Evolutionary conservation across 179 eudicot genomes (phyloP), one percentile per base, ranked within the genome.

Genomic region (Spinacia oleracea): DNA sequence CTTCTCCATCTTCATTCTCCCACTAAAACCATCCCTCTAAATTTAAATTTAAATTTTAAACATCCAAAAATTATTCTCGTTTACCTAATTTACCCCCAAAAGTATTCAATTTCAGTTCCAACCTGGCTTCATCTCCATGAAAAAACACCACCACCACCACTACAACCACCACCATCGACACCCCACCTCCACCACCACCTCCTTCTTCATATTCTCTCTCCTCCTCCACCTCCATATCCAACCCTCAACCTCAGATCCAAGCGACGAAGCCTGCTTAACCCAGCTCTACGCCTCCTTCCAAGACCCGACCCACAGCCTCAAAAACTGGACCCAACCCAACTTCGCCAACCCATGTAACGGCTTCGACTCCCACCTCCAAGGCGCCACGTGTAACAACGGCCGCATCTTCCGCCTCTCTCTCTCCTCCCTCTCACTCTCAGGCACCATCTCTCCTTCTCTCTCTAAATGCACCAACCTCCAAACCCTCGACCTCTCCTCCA

Each of bases 371-470:
- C 80, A 73, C 76, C 89, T 91, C 75, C 77, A 72, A 27, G 97
- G 98, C 63, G 89, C 89, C 74, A 95, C 97, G 58, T 93, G 98
- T 79, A 95, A 91, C 88, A 91, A 93, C 75, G 92, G 91, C 80
- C 88, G 98, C 14, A 86, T 95, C 76, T 93, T 82, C 88, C 88
- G 90, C 38, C 89, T 95, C 50, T 85, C 97, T 14, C 92, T 95
- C 84, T 48, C 94, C 0, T 79, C 79, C 29, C 87, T 91, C 62
- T 68, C 85, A 5, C 90, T 95, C 1, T 0, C 8, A 0, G 98
- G 98, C 76, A n/a, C 91, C 2, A 81, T 93, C 77, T 90, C 97
- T 0, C 92, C 97, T 0, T 86, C 59, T 35, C 70, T 94, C 60
- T 86, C 93, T 15, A 88, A 89, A 71, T 95, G 97, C 86, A 89